phyloP scores from a whole-genome alignment of 441 rosid species.

The Erodium texanum region DNA sequence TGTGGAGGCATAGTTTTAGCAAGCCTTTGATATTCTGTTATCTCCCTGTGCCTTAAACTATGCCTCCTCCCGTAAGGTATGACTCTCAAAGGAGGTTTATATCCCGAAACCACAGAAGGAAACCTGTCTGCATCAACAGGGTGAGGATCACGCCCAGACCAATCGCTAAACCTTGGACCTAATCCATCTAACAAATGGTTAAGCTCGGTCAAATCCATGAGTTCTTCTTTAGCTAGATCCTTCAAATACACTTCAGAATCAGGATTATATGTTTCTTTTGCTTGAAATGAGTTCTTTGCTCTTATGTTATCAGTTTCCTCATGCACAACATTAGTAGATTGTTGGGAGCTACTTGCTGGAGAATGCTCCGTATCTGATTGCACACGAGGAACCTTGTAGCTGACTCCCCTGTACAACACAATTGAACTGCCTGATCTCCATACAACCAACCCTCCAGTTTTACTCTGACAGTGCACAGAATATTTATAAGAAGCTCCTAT shows the following conservation, averaged over 20 bases:
- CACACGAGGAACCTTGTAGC: constrained; percentile 62
- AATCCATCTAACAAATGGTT: constrained; percentile 59
- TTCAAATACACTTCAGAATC: constrained; percentile 34
- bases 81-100: constrained; percentile 61
- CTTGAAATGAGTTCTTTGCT: constrained; percentile 17
- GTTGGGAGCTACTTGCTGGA: constrained; percentile 18
- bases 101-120: constrained; percentile 57
- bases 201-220: constrained; percentile 45
- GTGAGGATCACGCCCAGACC: constrained; percentile 78
- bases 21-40: constrained; percentile 55
- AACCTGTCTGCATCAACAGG: constrained; percentile 91
- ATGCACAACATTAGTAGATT: constrained; percentile 7
- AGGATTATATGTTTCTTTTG: constrained; percentile 21
- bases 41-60: constrained; percentile 45
- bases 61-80: constrained; percentile 60
- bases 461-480: constrained; percentile 41
- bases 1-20: constrained; percentile 73
- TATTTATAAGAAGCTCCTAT: constrained; percentile 14
- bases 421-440: constrained; percentile 94
- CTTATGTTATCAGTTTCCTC: constrained; percentile 2
- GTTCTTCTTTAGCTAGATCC: constrained; percentile 48
- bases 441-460: constrained; percentile 78
- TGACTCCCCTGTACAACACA: constrained; percentile 72
- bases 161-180: constrained; percentile 81
- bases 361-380: constrained; percentile 40